Evolutionary conservation across 768 basidiomycete genomes (phyloP).

Genomic region (Russula brevipes): DNA sequence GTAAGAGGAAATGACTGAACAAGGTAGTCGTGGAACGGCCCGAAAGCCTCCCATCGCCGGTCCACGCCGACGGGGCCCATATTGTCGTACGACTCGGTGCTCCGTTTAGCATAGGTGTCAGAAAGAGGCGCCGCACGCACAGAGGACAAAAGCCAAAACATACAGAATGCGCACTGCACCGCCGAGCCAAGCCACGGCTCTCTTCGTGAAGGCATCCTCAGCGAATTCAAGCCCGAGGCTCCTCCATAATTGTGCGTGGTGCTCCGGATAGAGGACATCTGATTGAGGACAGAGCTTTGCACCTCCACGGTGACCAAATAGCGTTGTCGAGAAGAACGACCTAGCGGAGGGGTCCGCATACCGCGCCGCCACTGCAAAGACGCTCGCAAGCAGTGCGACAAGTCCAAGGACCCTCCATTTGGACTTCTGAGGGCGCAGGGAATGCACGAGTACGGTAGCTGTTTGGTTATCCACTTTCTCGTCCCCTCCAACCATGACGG

Average conservation of each 20-base stretch:
- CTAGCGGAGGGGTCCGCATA: too few relatives aligned
- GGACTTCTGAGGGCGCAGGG: background rate
- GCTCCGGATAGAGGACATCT: conserved; percentile 31
- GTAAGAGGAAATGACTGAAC: conserved; percentile 55
- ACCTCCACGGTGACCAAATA: background rate
- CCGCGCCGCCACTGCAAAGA: background rate
- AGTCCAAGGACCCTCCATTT: conserved; percentile 6
- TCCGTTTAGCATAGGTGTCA: conserved; percentile 23
- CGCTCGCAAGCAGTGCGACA: background rate
- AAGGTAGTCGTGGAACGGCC: conserved; percentile 40
- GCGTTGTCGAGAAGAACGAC: too few relatives aligned
- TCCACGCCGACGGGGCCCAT: conserved; percentile 47
- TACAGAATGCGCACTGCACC: conserved; percentile 39
- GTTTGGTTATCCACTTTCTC: background rate
- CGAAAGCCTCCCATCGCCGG: conserved; percentile 42
- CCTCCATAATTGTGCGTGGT: conserved; percentile 32
- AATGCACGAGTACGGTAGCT: background rate
- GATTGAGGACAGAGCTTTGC: conserved; percentile 28
- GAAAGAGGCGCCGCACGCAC: background rate
- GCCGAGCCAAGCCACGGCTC: conserved; percentile 37
- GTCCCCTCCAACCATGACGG: background rate
- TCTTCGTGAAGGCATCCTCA: conserved; percentile 34
- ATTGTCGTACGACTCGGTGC: conserved; percentile 49
- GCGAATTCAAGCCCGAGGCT: conserved; percentile 31
- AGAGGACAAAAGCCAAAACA: conserved; percentile 16